phyloP scores from a whole-genome alignment of 352 stramenopile species.

The Blastocystis sp. region DNA sequence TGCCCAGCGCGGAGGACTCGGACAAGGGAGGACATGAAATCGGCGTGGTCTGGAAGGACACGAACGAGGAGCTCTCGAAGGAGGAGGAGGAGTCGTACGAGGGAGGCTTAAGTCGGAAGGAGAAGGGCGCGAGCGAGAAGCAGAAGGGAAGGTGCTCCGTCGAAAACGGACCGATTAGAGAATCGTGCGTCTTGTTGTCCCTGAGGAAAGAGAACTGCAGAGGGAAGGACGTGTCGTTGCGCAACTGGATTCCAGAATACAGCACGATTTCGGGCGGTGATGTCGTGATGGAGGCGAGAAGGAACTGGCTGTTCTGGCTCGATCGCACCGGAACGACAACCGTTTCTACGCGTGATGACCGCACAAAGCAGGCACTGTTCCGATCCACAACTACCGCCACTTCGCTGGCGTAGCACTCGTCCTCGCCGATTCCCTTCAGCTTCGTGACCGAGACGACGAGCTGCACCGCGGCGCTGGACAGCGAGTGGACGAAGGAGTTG shows the following conservation, averaged over 20 bases:
- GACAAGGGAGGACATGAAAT: not conserved
- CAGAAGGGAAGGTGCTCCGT: constrained; percentile 16
- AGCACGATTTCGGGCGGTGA: constrained; percentile 7
- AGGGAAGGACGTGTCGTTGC: constrained; percentile 1
- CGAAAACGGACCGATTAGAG: not conserved
- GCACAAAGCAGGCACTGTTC: not conserved
- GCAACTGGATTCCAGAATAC: not conserved
- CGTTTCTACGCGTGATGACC: not conserved
- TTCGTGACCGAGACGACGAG: not conserved
- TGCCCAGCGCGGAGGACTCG: not conserved
- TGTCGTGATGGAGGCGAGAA: constrained; percentile 6
- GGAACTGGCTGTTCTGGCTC: not conserved
- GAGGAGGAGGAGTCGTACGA: not conserved
- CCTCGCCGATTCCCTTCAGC: not conserved
- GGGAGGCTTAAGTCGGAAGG: not conserved
- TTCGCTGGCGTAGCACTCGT: constrained; percentile 3
- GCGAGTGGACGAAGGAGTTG: not conserved
- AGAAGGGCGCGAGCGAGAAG: constrained; percentile 1
- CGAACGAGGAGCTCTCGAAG: not conserved
- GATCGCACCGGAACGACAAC: constrained; percentile 29
- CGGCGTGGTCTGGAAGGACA: not conserved
- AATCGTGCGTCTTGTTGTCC: not conserved
- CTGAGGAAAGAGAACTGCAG: not conserved
- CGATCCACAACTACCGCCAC: constrained; percentile 10
- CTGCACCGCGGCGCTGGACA: not conserved